Evolutionary conservation across 805 yeast species (phyloP).

Genomic region (Nakazawaea laoshanensis): DNA sequence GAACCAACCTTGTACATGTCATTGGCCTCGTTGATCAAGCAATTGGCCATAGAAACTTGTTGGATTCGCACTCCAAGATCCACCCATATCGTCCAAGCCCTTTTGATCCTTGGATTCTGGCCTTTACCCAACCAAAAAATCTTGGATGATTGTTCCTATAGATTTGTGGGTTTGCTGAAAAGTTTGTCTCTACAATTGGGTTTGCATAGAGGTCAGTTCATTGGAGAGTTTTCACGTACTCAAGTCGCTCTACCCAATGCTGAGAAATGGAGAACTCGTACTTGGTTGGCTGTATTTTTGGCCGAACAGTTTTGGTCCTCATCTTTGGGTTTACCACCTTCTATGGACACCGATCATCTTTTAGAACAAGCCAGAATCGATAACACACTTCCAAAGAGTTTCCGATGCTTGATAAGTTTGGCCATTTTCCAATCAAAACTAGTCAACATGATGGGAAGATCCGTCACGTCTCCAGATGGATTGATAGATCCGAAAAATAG

Average conservation of each 20-base stretch:
- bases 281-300: constrained; percentile 86
- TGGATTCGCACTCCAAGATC: constrained; percentile 92
- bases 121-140: constrained; percentile 90
- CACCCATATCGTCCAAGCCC: constrained; percentile 87
- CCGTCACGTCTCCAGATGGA: constrained; percentile 83
- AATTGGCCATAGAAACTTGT: constrained; percentile 83
- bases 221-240: constrained; percentile 82
- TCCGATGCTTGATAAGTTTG: constrained; percentile 63
- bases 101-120: constrained; percentile 81
- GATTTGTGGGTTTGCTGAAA: constrained; percentile 84
- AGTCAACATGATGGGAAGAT: constrained; percentile 79
- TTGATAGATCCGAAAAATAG: constrained; percentile 76
- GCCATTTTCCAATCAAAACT: constrained; percentile 80
- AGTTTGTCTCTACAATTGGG: constrained; percentile 81
- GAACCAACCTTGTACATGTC: constrained; percentile 75
- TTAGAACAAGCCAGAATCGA: constrained; percentile 74
- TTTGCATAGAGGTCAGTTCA: constrained; percentile 84
- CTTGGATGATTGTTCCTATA: constrained; percentile 82
- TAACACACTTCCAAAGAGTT: constrained; percentile 53
- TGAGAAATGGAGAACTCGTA: constrained; percentile 87
- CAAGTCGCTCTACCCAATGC: constrained; percentile 86
- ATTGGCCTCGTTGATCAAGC: constrained; percentile 70
- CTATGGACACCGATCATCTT: constrained; percentile 73
- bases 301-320: constrained; percentile 90
- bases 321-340: constrained; percentile 79